phyloP scores from a whole-genome alignment of 768 basidiomycete species.

The Auricularia sp. region DNA sequence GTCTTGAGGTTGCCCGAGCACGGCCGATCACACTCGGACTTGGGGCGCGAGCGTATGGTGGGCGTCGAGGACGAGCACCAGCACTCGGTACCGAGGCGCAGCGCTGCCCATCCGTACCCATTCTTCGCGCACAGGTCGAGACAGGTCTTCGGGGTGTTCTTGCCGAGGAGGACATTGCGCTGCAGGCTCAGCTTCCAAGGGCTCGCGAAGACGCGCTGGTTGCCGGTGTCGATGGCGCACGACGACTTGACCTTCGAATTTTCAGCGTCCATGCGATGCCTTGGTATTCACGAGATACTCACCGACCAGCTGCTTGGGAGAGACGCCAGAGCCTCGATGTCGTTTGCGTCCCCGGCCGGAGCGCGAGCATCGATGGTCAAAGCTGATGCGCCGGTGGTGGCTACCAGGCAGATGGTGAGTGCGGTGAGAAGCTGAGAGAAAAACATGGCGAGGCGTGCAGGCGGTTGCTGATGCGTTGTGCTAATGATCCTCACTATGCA shows the following conservation, averaged over 20 bases:
- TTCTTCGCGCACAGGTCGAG: background rate
- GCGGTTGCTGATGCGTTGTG: background rate
- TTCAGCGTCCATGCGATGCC: too few species aligned
- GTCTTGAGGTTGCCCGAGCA: background rate
- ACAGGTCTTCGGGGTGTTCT: background rate
- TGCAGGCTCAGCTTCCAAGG: background rate
- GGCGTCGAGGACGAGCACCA: background rate
- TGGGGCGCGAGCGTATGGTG: background rate
- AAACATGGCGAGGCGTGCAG: background rate
- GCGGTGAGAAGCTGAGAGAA: background rate
- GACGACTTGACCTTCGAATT: background rate
- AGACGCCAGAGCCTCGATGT: background rate
- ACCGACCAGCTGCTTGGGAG: background rate
- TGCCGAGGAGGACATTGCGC: background rate
- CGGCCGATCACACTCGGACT: background rate
- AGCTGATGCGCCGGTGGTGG: background rate
- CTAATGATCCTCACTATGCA: background rate
- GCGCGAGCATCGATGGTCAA: background rate
- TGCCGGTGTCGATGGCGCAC: background rate
- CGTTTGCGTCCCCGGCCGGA: background rate
- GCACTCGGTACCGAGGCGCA: background rate
- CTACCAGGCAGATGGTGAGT: background rate
- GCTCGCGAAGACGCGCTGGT: background rate
- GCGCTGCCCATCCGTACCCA: background rate
- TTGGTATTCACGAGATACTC: too few species aligned